phyloP scores from a whole-genome alignment of 1,284 basidiomycete species.

The Ganoderma resinaceum region DNA sequence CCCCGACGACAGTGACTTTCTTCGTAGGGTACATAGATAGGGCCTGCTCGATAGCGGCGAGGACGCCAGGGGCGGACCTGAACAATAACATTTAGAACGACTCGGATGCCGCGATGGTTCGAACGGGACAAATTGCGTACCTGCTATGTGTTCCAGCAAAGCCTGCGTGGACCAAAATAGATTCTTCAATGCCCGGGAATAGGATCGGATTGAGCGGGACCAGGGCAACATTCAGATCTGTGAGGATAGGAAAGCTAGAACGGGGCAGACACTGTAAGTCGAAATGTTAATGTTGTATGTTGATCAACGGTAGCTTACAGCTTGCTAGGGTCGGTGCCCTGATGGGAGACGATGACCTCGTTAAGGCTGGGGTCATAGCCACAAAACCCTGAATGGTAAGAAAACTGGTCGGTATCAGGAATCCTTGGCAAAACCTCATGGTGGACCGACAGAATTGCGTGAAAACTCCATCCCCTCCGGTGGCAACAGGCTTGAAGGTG shows the following conservation, averaged over 20 bases:
- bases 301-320: constrained; percentile 1
- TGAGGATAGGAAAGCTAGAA: constrained; percentile 32
- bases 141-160: constrained; percentile 56
- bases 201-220: constrained; percentile 45
- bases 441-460: constrained; percentile 19
- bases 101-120: not conserved
- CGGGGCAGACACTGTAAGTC: too few species aligned
- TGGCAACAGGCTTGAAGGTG: constrained; percentile 5
- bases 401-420: too few species aligned
- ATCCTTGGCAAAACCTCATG: too few species aligned
- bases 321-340: constrained; percentile 14
- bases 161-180: constrained; percentile 58
- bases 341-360: constrained; percentile 15
- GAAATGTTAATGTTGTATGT: not conserved
- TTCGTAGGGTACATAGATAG: constrained; percentile 37
- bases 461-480: constrained; percentile 14
- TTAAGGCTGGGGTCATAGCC: constrained; percentile 15
- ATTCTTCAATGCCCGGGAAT: constrained; percentile 57
- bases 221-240: constrained; percentile 55
- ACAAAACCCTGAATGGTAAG: constrained; percentile 11
- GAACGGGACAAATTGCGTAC: constrained; percentile 48
- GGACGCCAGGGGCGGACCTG: constrained; percentile 38
- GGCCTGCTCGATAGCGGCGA: constrained; percentile 43
- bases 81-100: not conserved
- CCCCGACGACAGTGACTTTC: constrained; percentile 44